Evolutionary conservation across 129 eudicot genomes (phyloP).

Genomic region (Chrysanthemum seticuspe): DNA sequence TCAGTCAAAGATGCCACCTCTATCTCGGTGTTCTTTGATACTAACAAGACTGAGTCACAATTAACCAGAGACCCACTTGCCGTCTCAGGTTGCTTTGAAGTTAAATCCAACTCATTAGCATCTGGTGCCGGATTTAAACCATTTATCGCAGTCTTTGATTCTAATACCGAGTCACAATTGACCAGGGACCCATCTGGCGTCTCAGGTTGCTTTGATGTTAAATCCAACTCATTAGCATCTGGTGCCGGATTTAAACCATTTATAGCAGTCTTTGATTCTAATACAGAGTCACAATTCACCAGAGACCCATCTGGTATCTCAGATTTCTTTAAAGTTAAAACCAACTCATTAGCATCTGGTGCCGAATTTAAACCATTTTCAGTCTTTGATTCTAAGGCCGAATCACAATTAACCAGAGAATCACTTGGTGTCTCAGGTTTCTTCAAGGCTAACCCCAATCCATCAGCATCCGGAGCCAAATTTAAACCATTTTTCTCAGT

Average conservation of each 20-base stretch:
- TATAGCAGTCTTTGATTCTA: conserved; percentile 27
- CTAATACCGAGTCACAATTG: conserved; percentile 19
- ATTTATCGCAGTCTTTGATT: conserved; percentile 28
- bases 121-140: conserved; percentile 19
- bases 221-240: conserved; percentile 21
- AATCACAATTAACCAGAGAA: too few relatives aligned
- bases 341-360: conserved; percentile 20
- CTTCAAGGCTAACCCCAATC: conserved; percentile 18
- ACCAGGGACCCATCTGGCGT: conserved; percentile 37
- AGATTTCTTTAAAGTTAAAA: conserved; percentile 28
- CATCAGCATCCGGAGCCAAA: conserved; percentile 24
- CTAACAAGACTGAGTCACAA: conserved; percentile 11
- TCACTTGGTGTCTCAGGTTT: conserved; percentile 32
- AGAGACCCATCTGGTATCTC: conserved; percentile 36
- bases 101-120: conserved; percentile 23
- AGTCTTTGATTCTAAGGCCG: too few relatives aligned
- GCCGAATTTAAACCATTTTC: conserved; percentile 22
- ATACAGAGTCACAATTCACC: conserved; percentile 20
- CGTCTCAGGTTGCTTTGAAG: conserved; percentile 28
- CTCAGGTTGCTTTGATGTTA: conserved; percentile 30
- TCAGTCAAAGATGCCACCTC: conserved; percentile 40
- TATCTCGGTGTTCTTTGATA: conserved; percentile 31
- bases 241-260: conserved; percentile 22
- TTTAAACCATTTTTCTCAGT: conserved; percentile 24
- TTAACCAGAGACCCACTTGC: conserved; percentile 40